Conservation (phyloP, 352 stramenopile genomes). For the Bremia lactucae region DNA sequence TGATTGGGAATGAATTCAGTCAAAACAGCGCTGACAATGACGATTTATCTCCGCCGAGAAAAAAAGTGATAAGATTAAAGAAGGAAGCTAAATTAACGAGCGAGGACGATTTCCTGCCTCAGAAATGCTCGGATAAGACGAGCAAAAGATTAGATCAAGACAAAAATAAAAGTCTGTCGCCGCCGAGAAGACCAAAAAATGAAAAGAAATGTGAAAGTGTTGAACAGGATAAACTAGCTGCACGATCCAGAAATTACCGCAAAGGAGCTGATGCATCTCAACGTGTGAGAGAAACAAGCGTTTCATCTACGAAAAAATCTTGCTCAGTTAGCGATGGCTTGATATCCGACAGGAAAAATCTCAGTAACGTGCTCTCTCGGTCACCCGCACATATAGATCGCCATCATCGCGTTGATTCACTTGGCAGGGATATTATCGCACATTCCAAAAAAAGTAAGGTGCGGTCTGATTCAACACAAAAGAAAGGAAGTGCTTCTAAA, state of each 20-base stretch:
- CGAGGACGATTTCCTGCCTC: conserved; percentile 23
- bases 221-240: conserved; percentile 5
- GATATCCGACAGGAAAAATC: conserved; percentile 2
- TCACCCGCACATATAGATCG: conserved; percentile 9
- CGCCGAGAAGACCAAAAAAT: conserved; percentile 6
- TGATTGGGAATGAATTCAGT: conserved; percentile 20
- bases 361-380: conserved; percentile 1
- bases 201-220: conserved; percentile 1
- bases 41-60: conserved; percentile 44
- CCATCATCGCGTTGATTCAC: conserved; percentile 19
- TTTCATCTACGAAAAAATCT: conserved; percentile 13
- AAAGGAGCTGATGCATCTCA: conserved; percentile 11
- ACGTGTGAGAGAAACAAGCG: conserved; percentile 7
- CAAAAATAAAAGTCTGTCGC: conserved; percentile 17
- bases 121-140: conserved; percentile 5
- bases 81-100: conserved; percentile 18
- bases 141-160: neutral
- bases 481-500: conserved; percentile 2
- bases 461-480: neutral
- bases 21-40: conserved; percentile 11
- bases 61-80: conserved; percentile 9
- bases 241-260: conserved; percentile 1
- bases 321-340: conserved; percentile 1
- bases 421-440: conserved; percentile 18
- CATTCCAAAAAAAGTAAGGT: conserved; percentile 4